These are phyloP conservation scores for Hemileccinum rubropunctum DNA, from an alignment of 768 basidiomycete species.

Conservation along the genomic window DNA sequence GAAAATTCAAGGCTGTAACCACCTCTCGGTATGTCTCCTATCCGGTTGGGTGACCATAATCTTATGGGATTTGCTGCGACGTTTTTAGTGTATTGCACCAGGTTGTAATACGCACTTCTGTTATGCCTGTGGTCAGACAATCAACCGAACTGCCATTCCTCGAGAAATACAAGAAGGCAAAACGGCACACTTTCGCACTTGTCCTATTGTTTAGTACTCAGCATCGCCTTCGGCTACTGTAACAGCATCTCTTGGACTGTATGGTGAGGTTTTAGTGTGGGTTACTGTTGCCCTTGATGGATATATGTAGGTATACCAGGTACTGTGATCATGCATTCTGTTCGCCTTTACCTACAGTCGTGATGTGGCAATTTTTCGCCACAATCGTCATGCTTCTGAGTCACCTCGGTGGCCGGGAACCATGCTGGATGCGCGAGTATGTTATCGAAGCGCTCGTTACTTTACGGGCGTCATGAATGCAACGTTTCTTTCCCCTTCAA, in stretches of 20 bases:
- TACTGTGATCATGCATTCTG: too few species aligned
- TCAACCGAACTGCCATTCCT: constrained; percentile 38
- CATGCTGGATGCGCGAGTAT: neutral
- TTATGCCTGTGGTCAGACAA: constrained; percentile 46
- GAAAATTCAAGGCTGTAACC: constrained; percentile 53
- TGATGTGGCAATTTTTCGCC: too few species aligned
- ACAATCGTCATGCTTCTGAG: too few species aligned
- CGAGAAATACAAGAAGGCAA: constrained; percentile 33
- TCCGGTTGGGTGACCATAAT: neutral
- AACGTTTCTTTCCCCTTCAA: constrained; percentile 10
- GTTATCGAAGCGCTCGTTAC: constrained; percentile 6
- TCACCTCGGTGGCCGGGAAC: neutral
- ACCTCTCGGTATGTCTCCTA: constrained; percentile 48
- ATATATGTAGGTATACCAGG: too few species aligned
- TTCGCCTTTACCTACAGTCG: too few species aligned
- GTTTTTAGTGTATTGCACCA: constrained; percentile 48
- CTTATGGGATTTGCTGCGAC: neutral
- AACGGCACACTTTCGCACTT: constrained; percentile 33
- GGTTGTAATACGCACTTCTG: constrained; percentile 60
- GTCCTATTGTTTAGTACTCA: constrained; percentile 19
- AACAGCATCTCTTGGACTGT: neutral
- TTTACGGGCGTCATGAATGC: constrained; percentile 12
- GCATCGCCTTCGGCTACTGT: too few species aligned
- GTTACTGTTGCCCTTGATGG: neutral
- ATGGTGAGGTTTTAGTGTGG: neutral